phyloP scores from a whole-genome alignment of 139 green algal genomes.

The Haematococcus sp. region DNA sequence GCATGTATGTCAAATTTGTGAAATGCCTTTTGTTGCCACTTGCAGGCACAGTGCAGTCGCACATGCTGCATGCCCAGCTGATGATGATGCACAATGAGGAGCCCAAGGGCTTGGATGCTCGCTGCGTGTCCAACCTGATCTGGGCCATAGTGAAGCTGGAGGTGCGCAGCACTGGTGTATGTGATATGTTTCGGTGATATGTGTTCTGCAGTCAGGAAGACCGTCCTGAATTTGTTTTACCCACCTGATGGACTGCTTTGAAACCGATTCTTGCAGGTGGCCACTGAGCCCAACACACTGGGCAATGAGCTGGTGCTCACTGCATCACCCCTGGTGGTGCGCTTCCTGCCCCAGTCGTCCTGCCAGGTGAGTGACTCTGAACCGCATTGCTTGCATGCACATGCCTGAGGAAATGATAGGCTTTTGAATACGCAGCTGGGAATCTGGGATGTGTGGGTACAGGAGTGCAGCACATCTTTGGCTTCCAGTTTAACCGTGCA shows the following conservation, averaged over 20 bases:
- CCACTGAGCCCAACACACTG: not conserved
- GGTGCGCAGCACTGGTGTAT: constrained; percentile 10
- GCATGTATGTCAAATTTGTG: too few relatives aligned
- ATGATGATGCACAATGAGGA: constrained; percentile 32
- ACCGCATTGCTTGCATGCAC: too few relatives aligned
- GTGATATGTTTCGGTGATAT: not conserved
- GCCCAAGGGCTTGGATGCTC: constrained; percentile 51
- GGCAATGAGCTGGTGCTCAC: constrained; percentile 41
- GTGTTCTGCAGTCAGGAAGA: not conserved
- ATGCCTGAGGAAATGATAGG: too few relatives aligned
- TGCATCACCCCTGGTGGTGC: constrained; percentile 40
- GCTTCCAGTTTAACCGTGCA: too few relatives aligned
- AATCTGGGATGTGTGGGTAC: too few relatives aligned
- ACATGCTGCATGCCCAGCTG: constrained; percentile 48
- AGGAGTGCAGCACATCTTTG: too few relatives aligned
- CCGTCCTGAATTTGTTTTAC: too few relatives aligned
- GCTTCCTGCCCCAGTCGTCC: constrained; percentile 32
- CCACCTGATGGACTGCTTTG: too few relatives aligned
- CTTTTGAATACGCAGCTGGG: too few relatives aligned
- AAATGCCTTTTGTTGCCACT: not conserved
- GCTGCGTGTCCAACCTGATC: constrained; percentile 54
- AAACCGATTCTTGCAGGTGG: too few relatives aligned
- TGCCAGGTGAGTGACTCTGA: not conserved
- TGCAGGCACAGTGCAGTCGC: constrained; percentile 42
- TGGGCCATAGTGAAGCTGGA: constrained; percentile 58